phyloP scores from a whole-genome alignment of 2,329 filamentous ascomycete genomes.

The Monosporascus sp. region DNA sequence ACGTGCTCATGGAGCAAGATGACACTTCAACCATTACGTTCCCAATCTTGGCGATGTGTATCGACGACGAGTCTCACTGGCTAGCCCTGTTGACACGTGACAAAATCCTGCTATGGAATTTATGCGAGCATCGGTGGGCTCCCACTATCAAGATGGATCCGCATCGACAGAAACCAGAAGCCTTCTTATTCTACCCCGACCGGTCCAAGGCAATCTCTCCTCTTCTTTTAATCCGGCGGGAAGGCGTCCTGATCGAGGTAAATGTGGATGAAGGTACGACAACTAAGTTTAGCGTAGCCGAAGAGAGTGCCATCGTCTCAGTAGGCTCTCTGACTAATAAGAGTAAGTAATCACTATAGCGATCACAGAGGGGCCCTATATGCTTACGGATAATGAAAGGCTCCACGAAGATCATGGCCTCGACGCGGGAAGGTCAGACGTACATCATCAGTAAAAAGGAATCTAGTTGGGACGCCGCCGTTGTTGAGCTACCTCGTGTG shows the following conservation, averaged over 20 bases:
- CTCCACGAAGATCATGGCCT: conserved; percentile 25
- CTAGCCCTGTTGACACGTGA: conserved; percentile 59
- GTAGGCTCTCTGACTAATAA: conserved; percentile 41
- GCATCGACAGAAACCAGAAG: conserved; percentile 51
- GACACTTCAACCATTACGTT: conserved; percentile 41
- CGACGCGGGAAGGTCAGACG: conserved; percentile 25
- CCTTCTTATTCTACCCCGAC: conserved; percentile 56
- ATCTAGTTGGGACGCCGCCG: conserved; percentile 44
- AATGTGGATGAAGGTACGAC: conserved; percentile 38
- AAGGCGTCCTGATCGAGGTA: conserved; percentile 58
- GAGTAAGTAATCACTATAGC: conserved; percentile 27
- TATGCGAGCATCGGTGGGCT: conserved; percentile 51
- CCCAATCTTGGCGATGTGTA: conserved; percentile 56
- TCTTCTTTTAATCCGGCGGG: conserved; percentile 57
- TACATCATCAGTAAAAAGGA: conserved; percentile 26
- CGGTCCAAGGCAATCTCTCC: conserved; percentile 32
- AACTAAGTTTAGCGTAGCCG: conserved; percentile 42
- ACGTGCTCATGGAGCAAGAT: conserved; percentile 34
- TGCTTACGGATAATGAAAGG: conserved; percentile 17
- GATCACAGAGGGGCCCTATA: background rate
- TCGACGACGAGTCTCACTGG: conserved; percentile 60
- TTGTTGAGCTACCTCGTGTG: conserved; percentile 34
- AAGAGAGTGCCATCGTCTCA: conserved; percentile 44
- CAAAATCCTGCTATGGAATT: conserved; percentile 58
- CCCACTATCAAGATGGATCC: conserved; percentile 49